These are phyloP conservation scores for Apiotrichum gracile DNA, from an alignment of 1,284 basidiomycete genomes.

Conservation along the genomic window DNA sequence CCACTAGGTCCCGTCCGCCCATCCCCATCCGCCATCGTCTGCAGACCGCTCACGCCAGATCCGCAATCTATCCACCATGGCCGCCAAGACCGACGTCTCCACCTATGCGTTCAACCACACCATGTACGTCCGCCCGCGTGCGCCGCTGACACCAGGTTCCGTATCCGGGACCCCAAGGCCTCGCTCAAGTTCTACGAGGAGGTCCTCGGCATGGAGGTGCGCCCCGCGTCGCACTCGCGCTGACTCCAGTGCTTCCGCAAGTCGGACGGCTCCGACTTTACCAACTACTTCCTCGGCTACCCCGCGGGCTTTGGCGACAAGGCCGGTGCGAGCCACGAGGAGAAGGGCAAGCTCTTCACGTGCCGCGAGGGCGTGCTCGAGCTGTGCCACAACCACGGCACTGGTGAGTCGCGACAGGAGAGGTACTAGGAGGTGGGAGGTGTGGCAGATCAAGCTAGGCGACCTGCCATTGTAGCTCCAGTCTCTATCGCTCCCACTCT, in stretches of 20 bases:
- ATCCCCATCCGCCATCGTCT: too few relatives aligned
- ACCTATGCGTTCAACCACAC: conserved; percentile 70
- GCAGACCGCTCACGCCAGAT: background rate
- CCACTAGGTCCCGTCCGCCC: too few relatives aligned
- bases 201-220: conserved; percentile 74
- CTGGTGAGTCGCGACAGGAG: conserved; percentile 48
- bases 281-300: conserved; percentile 46
- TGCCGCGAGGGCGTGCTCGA: conserved; percentile 59
- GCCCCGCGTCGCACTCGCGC: background rate
- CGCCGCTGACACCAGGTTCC: conserved; percentile 57
- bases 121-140: conserved; percentile 20
- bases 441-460: background rate
- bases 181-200: conserved; percentile 67
- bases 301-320: conserved; percentile 33
- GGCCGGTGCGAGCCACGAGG: conserved; percentile 30
- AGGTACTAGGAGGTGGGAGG: background rate
- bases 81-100: conserved; percentile 24
- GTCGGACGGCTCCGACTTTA: conserved; percentile 42
- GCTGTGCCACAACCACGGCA: conserved; percentile 84
- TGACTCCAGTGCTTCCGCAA: conserved; percentile 33
- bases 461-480: too few relatives aligned
- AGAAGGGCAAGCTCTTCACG: conserved; percentile 38
- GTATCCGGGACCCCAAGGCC: conserved; percentile 78
- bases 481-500: too few relatives aligned
- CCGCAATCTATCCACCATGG: conserved; percentile 16